A percentile compares a stretch with the other conserved stretches of the same genome.
Conservation (phyloP, 345 rosid species). For the Hibiscus trionum region DNA sequence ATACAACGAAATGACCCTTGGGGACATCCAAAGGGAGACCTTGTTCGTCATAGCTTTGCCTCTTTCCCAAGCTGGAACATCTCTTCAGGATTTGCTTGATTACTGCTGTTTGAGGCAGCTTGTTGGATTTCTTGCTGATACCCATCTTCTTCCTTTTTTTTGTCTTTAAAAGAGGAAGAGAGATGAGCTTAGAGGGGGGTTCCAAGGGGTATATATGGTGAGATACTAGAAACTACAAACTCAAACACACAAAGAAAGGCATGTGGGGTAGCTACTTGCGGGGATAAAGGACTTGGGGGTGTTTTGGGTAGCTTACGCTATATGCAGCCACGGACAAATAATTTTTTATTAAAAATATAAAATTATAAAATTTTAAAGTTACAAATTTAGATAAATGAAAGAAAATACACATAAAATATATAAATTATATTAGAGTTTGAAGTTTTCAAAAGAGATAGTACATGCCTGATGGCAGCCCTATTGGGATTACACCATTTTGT, state of each 20-base stretch:
- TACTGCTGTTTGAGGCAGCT: constrained; percentile 54
- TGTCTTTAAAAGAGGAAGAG: not conserved
- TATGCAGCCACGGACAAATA: too few species aligned
- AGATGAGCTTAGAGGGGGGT: not conserved
- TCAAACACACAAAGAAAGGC: constrained; percentile 11
- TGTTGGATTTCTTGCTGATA: constrained; percentile 42
- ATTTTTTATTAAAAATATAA: too few species aligned
- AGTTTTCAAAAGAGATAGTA: not conserved
- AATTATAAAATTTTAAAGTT: too few species aligned
- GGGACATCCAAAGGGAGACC: constrained; percentile 68
- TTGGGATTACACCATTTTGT: constrained; percentile 19
- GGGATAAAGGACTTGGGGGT: constrained; percentile 15
- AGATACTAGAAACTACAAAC: constrained; percentile 6
- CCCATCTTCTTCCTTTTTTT: constrained; percentile 29
- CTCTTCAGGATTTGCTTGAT: constrained; percentile 69
- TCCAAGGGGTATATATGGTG: constrained; percentile 29
- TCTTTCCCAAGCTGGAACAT: constrained; percentile 73
- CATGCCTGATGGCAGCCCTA: constrained; percentile 21
- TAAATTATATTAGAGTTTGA: too few species aligned
- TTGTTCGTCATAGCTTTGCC: constrained; percentile 42
- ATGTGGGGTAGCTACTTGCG: constrained; percentile 19
- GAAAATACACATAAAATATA: too few species aligned
- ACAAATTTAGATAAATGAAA: too few species aligned
- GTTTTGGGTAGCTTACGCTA: not conserved
- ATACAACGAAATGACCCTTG: constrained; percentile 47